Evolutionary conservation across 768 basidiomycete genomes (phyloP).

Genomic region (Termitomyces sp.): DNA sequence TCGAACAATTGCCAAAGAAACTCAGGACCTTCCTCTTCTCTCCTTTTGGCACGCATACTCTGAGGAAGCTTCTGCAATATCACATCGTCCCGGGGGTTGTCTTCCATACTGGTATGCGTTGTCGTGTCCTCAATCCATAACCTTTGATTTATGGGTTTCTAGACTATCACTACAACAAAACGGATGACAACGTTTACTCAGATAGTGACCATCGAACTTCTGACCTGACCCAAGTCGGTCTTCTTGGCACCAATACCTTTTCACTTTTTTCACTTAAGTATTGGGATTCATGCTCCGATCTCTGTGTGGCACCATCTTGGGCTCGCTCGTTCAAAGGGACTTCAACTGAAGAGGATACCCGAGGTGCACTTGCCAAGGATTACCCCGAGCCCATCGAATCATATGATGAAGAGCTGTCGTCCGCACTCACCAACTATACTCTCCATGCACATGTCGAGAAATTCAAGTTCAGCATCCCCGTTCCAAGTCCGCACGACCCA

Average conservation of each 20-base stretch:
- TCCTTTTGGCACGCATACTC: constrained; percentile 42
- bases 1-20: constrained; percentile 40
- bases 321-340: not conserved
- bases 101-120: constrained; percentile 41
- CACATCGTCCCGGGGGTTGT: constrained; percentile 47
- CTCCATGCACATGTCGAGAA: constrained; percentile 43
- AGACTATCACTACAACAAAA: constrained; percentile 28
- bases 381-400: constrained; percentile 25
- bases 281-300: not conserved
- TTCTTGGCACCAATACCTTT: not conserved
- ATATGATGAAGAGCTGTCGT: constrained; percentile 30
- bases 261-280: constrained; percentile 2
- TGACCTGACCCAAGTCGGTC: not conserved
- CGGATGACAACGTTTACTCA: not conserved
- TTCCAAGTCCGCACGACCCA: constrained; percentile 27
- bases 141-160: not conserved
- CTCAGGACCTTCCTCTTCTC: constrained; percentile 55
- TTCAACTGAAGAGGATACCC: not conserved
- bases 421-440: constrained; percentile 35
- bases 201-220: not conserved
- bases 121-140: not conserved
- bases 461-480: constrained; percentile 32
- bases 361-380: not conserved
- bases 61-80: constrained; percentile 52
- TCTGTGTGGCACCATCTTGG: not conserved